Evolutionary conservation across 495 filamentous ascomycete genomes (phyloP).

Genomic region (Neurospora sp.): DNA sequence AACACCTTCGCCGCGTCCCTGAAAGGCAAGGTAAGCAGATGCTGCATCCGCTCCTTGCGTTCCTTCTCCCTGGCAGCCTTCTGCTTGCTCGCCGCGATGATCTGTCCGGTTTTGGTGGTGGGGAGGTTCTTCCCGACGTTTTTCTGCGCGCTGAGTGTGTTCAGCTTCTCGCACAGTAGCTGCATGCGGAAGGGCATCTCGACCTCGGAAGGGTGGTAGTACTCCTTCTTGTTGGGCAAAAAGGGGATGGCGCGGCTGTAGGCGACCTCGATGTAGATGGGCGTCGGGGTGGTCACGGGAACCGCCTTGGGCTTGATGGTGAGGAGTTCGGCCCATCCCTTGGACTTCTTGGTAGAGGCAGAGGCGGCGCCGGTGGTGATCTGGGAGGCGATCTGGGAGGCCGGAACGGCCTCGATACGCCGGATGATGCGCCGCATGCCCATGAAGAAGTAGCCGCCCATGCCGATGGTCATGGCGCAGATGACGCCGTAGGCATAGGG

Average conservation of each 20-base stretch:
- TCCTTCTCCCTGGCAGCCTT: constrained; percentile 20
- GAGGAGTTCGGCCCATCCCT: background rate
- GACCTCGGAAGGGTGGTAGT: constrained; percentile 25
- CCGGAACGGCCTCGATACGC: constrained; percentile 29
- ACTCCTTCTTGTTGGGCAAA: constrained; percentile 21
- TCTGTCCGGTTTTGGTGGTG: background rate
- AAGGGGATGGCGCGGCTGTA: constrained; percentile 27
- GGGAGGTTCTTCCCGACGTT: constrained; percentile 13
- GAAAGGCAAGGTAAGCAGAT: constrained; percentile 42
- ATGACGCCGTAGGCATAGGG: constrained; percentile 33
- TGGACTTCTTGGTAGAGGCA: background rate
- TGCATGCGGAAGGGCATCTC: constrained; percentile 28
- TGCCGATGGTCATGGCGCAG: constrained; percentile 32
- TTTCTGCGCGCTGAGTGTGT: background rate
- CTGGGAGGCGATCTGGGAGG: constrained; percentile 1
- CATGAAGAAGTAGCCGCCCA: constrained; percentile 38
- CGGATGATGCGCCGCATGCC: constrained; percentile 31
- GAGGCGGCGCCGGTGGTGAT: background rate
- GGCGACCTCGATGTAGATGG: constrained; percentile 28
- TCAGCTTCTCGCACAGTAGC: constrained; percentile 9
- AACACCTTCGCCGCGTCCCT: constrained; percentile 27
- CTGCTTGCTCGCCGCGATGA: constrained; percentile 10
- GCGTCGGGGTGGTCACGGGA: background rate
- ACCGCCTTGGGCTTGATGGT: background rate
- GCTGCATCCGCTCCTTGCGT: constrained; percentile 33